These are phyloP conservation scores for Mariannaea sp. DNA, from an alignment of 2,329 filamentous ascomycete genomes.

Conservation along the genomic window DNA sequence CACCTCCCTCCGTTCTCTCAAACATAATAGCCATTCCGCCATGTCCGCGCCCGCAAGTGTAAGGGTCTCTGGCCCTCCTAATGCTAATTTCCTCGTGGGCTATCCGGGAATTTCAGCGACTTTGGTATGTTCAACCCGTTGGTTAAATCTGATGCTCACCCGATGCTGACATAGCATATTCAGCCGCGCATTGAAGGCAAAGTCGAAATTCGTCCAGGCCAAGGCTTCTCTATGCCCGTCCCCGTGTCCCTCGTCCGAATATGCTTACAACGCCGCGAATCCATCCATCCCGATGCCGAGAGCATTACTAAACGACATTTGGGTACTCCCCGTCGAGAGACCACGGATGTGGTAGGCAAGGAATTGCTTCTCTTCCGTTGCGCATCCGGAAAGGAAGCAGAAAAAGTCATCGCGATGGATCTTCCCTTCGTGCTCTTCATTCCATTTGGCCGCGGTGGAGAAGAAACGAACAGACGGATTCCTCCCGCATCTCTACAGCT, in stretches of 20 bases:
- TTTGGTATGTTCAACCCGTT: conserved; percentile 68
- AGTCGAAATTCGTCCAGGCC: conserved; percentile 89
- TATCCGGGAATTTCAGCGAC: conserved; percentile 98
- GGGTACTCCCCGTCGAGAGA: conserved; percentile 86
- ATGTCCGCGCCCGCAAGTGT: conserved; percentile 58
- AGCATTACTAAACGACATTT: conserved; percentile 91
- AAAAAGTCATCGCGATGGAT: conserved; percentile 94
- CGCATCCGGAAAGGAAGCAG: conserved; percentile 79
- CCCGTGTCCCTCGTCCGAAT: conserved; percentile 92
- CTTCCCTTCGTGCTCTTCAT: conserved; percentile 97
- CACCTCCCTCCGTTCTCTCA: conserved; percentile 19
- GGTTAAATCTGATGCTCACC: conserved; percentile 22
- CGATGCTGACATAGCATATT: conserved; percentile 25
- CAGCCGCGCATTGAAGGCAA: conserved; percentile 97
- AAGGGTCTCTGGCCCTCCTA: conserved; percentile 95
- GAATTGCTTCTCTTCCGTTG: conserved; percentile 92
- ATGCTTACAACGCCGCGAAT: conserved; percentile 89
- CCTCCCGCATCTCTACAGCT: conserved; percentile 91
- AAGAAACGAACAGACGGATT: conserved; percentile 86
- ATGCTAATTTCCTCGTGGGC: conserved; percentile 94
- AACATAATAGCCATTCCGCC: conserved; percentile 19
- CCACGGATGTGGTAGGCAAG: conserved; percentile 91
- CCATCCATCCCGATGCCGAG: conserved; percentile 94
- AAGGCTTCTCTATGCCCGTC: conserved; percentile 86
- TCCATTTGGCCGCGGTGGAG: conserved; percentile 87